Conservation (phyloP, 805 yeast genomes). For the Wickerhamiella kurtzmanii region DNA sequence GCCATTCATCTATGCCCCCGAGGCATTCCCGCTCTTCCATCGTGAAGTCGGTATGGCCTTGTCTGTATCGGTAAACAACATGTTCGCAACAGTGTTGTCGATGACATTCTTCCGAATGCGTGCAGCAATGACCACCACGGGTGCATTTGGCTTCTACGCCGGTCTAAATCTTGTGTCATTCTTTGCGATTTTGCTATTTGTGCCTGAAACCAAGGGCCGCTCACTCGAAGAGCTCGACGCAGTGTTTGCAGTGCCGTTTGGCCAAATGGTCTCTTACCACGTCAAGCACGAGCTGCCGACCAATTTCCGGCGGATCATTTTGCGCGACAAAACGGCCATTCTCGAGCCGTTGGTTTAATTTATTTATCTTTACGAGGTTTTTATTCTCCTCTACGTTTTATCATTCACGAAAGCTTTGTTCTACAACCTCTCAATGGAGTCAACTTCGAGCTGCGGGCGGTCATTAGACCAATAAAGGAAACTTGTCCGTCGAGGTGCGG, state of each 20-base stretch:
- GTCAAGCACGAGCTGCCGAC: slow-evolving; percentile 18
- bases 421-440: too few relatives aligned
- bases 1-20: slow-evolving; percentile 76
- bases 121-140: slow-evolving; percentile 56
- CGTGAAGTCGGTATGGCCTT: slow-evolving; percentile 19
- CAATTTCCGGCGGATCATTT: background rate
- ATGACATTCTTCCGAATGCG: slow-evolving; percentile 68
- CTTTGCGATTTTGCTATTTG: slow-evolving; percentile 39
- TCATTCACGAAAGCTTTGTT: too few relatives aligned
- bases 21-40: slow-evolving; percentile 29
- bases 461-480: too few relatives aligned
- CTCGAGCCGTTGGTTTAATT: slow-evolving; percentile 1
- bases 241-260: slow-evolving; percentile 47
- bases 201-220: slow-evolving; percentile 57
- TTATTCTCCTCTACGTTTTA: background rate
- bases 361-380: background rate
- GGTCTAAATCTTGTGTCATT: slow-evolving; percentile 72
- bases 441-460: too few relatives aligned
- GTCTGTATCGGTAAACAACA: slow-evolving; percentile 36
- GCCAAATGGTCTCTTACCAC: slow-evolving; percentile 40
- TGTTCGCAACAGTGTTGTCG: slow-evolving; percentile 45
- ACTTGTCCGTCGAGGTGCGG: too few relatives aligned
- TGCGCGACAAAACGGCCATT: slow-evolving; percentile 1
- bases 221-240: slow-evolving; percentile 68
- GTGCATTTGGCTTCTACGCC: slow-evolving; percentile 83